phyloP scores from a whole-genome alignment of 148 eudicot species.

The Dianthus caryophyllus region DNA sequence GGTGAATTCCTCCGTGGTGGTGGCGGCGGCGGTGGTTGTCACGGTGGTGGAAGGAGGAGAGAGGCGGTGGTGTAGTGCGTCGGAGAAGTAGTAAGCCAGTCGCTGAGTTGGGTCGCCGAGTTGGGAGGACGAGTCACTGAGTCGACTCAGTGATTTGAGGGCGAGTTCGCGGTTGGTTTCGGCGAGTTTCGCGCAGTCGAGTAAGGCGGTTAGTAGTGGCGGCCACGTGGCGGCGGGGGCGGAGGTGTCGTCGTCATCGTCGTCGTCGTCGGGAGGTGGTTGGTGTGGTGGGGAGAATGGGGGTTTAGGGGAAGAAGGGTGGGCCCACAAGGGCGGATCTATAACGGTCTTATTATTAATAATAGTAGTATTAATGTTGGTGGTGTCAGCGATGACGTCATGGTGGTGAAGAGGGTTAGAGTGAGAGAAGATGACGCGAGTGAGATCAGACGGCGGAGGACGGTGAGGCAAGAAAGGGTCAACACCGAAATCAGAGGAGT shows the following conservation, averaged over 20 bases:
- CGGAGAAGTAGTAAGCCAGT: slow-evolving; percentile 51
- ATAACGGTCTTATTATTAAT: slow-evolving; percentile 21
- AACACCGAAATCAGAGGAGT: slow-evolving; percentile 20
- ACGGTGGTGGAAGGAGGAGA: background rate
- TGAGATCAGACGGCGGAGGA: slow-evolving; percentile 58
- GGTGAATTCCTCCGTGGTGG: slow-evolving; percentile 54
- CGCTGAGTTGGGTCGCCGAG: slow-evolving; percentile 66
- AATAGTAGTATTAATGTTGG: background rate
- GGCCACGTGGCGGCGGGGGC: slow-evolving; percentile 18
- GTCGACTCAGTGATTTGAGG: slow-evolving; percentile 31
- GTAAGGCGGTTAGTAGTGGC: slow-evolving; percentile 42
- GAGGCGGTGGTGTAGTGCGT: slow-evolving; percentile 51
- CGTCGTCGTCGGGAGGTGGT: too few relatives aligned
- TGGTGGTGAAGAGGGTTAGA: background rate
- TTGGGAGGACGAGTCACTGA: slow-evolving; percentile 38
- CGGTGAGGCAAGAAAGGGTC: slow-evolving; percentile 38
- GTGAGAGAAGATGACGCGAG: slow-evolving; percentile 43
- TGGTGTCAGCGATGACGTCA: background rate
- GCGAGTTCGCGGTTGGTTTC: slow-evolving; percentile 51
- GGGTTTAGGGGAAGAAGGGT: slow-evolving; percentile 21
- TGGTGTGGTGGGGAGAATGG: too few relatives aligned
- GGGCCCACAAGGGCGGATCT: slow-evolving; percentile 28
- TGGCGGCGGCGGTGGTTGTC: too few relatives aligned
- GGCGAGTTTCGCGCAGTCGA: slow-evolving; percentile 47
- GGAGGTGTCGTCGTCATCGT: too few relatives aligned